These are phyloP conservation scores for Phytophthora cactorum DNA, from an alignment of 352 stramenopile genomes.

Conservation along the genomic window DNA sequence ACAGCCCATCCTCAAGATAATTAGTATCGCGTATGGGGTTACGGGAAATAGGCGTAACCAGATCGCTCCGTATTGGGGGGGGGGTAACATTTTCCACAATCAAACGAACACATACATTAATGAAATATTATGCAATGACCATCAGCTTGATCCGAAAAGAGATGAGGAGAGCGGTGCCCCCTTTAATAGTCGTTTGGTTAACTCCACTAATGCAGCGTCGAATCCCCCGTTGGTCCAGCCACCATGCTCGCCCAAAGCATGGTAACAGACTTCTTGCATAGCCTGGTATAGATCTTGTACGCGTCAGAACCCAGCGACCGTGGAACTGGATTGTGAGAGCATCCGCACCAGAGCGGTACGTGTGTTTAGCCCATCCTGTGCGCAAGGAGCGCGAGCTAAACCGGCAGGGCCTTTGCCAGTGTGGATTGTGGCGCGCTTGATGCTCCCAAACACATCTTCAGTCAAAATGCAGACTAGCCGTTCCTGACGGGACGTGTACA, in stretches of 20 bases:
- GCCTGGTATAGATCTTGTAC: conserved; percentile 3
- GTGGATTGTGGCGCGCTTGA: conserved; percentile 8
- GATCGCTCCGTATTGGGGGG: too few relatives aligned
- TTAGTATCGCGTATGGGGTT: too few relatives aligned
- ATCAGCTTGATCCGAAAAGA: too few relatives aligned
- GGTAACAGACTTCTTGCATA: conserved; percentile 12
- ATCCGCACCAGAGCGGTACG: conserved; percentile 7
- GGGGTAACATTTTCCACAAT: too few relatives aligned
- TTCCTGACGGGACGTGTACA: background rate
- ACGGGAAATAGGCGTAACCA: too few relatives aligned
- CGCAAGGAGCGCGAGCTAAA: conserved; percentile 16
- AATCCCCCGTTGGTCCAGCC: background rate
- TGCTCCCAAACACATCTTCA: background rate
- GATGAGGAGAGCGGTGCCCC: too few relatives aligned
- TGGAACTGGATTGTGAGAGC: conserved; percentile 11
- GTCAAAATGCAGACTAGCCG: conserved; percentile 7
- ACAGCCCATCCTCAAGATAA: too few relatives aligned
- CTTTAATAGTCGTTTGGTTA: too few relatives aligned
- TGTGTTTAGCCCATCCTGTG: background rate
- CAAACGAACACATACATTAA: too few relatives aligned
- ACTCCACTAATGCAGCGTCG: too few relatives aligned
- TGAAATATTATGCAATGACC: too few relatives aligned
- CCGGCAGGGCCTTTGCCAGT: background rate
- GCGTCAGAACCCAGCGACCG: too few relatives aligned
- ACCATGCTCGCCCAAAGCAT: conserved; percentile 9